Conservation (phyloP, 2,329 filamentous ascomycete genomes). For the Penicillium fuscoglaucum region DNA sequence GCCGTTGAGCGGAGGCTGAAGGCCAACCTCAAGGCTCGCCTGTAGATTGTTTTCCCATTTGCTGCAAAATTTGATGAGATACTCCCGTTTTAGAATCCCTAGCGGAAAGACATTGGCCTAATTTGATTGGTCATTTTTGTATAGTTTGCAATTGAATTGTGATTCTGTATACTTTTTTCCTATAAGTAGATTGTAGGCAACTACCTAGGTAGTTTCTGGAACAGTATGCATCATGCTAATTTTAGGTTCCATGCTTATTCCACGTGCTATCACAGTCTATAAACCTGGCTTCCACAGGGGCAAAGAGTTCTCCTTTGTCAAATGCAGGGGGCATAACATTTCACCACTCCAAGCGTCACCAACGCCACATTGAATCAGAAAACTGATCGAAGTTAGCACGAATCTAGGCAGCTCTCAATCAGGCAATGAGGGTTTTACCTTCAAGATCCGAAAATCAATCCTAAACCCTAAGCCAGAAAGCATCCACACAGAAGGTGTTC, state of each 20-base stretch:
- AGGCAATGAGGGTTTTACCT: not conserved
- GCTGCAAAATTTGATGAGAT: slow-evolving; percentile 16
- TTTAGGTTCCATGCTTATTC: not conserved
- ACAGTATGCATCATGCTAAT: not conserved
- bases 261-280: not conserved
- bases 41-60: slow-evolving; percentile 29
- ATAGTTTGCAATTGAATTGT: slow-evolving; percentile 16
- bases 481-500: not conserved
- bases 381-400: not conserved
- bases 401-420: not conserved
- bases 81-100: slow-evolving; percentile 15
- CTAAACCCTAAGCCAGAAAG: not conserved
- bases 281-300: not conserved
- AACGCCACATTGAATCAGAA: not conserved
- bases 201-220: not conserved
- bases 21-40: slow-evolving; percentile 57
- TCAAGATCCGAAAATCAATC: not conserved
- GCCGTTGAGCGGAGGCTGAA: slow-evolving; percentile 91
- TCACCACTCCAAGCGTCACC: not conserved
- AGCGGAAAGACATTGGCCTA: slow-evolving; percentile 5
- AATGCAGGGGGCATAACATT: not conserved
- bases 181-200: no score
- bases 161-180: not conserved
- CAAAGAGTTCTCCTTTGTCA: not conserved
- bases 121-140: slow-evolving; percentile 17